These are phyloP conservation scores for Aspergillus wentii DNA, from an alignment of 495 filamentous ascomycete species.

Conservation along the genomic window DNA sequence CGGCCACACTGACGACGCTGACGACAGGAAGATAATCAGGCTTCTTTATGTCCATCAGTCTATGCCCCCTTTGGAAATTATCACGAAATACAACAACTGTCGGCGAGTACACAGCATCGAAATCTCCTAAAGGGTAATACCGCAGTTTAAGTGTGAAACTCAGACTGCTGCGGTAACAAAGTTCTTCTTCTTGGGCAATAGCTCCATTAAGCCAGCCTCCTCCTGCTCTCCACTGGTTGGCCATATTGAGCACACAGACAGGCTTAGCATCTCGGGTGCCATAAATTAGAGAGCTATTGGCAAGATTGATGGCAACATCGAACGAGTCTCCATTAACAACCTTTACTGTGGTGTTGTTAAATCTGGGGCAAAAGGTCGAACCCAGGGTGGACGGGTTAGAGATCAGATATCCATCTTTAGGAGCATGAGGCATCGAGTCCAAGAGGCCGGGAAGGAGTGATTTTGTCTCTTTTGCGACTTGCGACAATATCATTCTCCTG, in stretches of 20 bases:
- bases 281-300: constrained; percentile 6
- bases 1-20: constrained; percentile 56
- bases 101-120: constrained; percentile 55
- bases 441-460: constrained; percentile 15
- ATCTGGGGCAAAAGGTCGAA: constrained; percentile 12
- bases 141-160: constrained; percentile 41
- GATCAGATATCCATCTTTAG: constrained; percentile 15
- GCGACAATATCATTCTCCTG: no score
- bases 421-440: constrained; percentile 17
- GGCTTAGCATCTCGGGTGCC: constrained; percentile 14
- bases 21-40: constrained; percentile 42
- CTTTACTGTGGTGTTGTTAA: constrained; percentile 21
- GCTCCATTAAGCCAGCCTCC: constrained; percentile 54
- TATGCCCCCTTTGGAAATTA: constrained; percentile 32
- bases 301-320: constrained; percentile 42
- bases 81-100: constrained; percentile 51
- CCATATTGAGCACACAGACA: constrained; percentile 59
- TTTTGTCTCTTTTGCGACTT: constrained; percentile 17
- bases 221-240: constrained; percentile 45
- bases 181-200: constrained; percentile 58
- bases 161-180: constrained; percentile 62
- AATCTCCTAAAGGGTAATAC: constrained; percentile 52
- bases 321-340: constrained; percentile 49
- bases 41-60: constrained; percentile 27
- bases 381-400: constrained; percentile 12